Percentiles rank a stretch among this genome's conserved stretches.
Evolutionary conservation across 75 land plant species (phyloP).

Genomic region (Adiantum capillusveneris): DNA sequence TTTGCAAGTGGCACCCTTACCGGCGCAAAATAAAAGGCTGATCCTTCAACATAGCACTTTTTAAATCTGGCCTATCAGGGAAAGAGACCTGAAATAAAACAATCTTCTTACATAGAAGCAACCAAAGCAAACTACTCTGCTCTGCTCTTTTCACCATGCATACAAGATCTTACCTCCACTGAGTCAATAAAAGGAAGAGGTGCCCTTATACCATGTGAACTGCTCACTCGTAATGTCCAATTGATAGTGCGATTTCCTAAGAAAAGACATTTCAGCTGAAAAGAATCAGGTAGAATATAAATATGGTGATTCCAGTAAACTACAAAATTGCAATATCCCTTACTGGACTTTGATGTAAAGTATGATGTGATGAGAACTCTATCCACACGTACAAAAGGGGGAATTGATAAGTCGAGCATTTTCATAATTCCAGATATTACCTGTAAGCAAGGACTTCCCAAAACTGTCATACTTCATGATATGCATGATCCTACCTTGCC

Average conservation of each 20-base stretch:
- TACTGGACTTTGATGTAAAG: slow-evolving; percentile 6
- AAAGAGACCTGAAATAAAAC: slow-evolving; percentile 36
- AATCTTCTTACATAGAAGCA: not conserved
- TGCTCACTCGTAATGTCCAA: slow-evolving; percentile 62
- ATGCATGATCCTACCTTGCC: too few relatives aligned
- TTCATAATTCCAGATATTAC: slow-evolving; percentile 80
- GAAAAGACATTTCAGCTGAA: not conserved
- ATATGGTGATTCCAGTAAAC: not conserved
- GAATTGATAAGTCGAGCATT: slow-evolving; percentile 43
- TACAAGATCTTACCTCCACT: slow-evolving; percentile 53
- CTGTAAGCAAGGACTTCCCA: slow-evolving; percentile 26
- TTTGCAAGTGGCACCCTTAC: slow-evolving; percentile 15
- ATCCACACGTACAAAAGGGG: slow-evolving; percentile 83
- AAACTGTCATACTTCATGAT: too few relatives aligned
- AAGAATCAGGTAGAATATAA: not conserved
- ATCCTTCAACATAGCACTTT: slow-evolving; percentile 29
- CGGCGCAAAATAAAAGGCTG: slow-evolving; percentile 62
- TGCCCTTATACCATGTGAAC: slow-evolving; percentile 64
- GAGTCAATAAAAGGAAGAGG: slow-evolving; percentile 72
- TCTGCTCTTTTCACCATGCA: too few relatives aligned
- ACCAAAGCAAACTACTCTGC: not conserved
- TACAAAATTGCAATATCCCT: too few relatives aligned
- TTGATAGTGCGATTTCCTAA: not conserved
- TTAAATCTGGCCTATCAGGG: slow-evolving; percentile 51
- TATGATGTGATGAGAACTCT: slow-evolving; percentile 40